Conservation (phyloP, 192 early-diverging fungal species). For the Mortierella claussenii region DNA sequence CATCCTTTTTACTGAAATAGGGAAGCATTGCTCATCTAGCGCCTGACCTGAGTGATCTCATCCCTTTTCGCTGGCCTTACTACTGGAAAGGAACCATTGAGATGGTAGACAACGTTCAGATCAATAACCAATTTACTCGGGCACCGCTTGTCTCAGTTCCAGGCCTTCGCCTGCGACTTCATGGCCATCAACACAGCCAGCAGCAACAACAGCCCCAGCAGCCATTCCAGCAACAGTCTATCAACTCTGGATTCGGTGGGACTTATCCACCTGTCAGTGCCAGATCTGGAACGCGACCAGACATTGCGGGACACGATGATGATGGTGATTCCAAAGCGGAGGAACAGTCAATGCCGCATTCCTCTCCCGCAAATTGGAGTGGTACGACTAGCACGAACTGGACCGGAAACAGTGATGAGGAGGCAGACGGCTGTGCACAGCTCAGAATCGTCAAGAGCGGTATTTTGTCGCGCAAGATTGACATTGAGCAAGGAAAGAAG, state of each 20-base stretch:
- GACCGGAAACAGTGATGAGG: constrained; percentile 2
- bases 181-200: constrained; percentile 7
- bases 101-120: constrained; percentile 52
- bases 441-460: constrained; percentile 74
- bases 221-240: neutral
- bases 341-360: neutral
- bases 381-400: neutral
- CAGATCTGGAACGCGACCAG: neutral
- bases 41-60: constrained; percentile 42
- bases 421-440: constrained; percentile 33
- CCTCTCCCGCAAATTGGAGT: neutral
- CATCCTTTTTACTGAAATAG: neutral
- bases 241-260: neutral
- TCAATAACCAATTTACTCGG: constrained; percentile 50
- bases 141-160: constrained; percentile 22
- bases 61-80: constrained; percentile 49
- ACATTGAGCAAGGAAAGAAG: constrained; percentile 72
- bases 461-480: constrained; percentile 76
- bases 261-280: neutral
- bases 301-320: neutral
- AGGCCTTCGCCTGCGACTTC: constrained; percentile 21
- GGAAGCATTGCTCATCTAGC: constrained; percentile 48
- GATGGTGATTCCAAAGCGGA: constrained; percentile 1
- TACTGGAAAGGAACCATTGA: constrained; percentile 52
- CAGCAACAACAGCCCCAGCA: neutral